Evolutionary conservation across 441 rosid genomes (phyloP), one percentile per base, ranked within the genome.

Genomic region (Metrosideros polymorpha): DNA sequence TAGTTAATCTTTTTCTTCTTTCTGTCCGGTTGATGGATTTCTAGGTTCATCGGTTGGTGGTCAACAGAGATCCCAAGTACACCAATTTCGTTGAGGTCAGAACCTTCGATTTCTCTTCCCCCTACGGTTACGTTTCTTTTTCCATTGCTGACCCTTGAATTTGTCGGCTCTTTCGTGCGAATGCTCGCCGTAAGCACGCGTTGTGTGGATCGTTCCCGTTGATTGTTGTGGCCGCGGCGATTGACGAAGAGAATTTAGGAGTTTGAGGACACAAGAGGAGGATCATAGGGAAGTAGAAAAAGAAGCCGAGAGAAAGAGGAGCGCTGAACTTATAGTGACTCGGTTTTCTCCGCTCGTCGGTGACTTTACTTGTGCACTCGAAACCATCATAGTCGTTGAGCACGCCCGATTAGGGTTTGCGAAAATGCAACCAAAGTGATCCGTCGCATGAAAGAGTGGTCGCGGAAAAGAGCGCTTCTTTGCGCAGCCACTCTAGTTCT

Each of bases 1-100:
- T 39, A 47, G 7, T 39, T 19, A 22, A 71, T 39, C 47, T 71
- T 22, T 39, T 24, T 2, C 71, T 42, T 24, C 15, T 29, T 22
- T 83, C n/a, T 59, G 87, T 63, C 39, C 35, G 47, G 50, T 75
- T 35, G 50, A 83, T 47, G n/a, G 15, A 47, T n/a, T 12, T 82
- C 1, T 87, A 97, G 99, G 99, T 97, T 90, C 99, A 97, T 91
- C 96, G 99, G 18, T 93, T 96, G 91, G 98, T 97, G 87, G 99
- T 97, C 82, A 97, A 97, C 63, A 92, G 99, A 88, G 99, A 97
- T 93, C 92, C 99, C 15, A 97, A 97, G 85, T 95, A 92, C 95
- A 97, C 99, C 56, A 97, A 97, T 90, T 97, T 97, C 86, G 98
- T 96, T 63, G 99, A 97, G 99, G 99, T 96, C 66, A 29, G 95